Evolutionary conservation across 345 rosid species (phyloP).

Genomic region (Brassica cretica): DNA sequence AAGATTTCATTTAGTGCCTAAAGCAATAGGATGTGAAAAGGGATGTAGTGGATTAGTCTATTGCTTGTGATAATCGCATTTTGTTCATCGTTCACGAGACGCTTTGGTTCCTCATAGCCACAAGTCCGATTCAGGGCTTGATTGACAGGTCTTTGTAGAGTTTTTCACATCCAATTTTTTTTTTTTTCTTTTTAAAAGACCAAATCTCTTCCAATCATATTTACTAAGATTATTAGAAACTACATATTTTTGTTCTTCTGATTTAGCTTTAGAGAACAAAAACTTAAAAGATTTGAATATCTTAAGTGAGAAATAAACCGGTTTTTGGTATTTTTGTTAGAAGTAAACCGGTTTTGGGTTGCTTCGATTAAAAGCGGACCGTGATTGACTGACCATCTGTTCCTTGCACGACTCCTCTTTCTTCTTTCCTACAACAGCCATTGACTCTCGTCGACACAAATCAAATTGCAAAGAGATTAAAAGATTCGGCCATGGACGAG

Average conservation of each 20-base stretch:
- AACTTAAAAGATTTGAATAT: too few species aligned
- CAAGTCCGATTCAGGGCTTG: neutral
- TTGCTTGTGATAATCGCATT: neutral
- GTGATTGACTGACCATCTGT: neutral
- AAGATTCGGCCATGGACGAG: slow-evolving; percentile 30
- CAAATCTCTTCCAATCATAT: neutral
- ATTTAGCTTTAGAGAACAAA: neutral
- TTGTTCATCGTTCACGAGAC: neutral
- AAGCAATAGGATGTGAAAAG: neutral
- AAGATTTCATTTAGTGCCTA: neutral
- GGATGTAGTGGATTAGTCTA: neutral
- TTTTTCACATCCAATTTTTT: neutral
- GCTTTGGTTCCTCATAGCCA: neutral
- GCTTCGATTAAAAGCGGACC: slow-evolving; percentile 16
- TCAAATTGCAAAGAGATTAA: neutral
- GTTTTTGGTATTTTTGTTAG: neutral
- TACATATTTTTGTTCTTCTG: neutral
- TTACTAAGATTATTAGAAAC: neutral
- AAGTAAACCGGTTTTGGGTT: slow-evolving; percentile 11
- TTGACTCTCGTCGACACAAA: slow-evolving; percentile 14
- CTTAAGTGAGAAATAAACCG: neutral
- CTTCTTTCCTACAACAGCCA: neutral
- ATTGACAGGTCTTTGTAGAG: neutral
- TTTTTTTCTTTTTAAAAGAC: neutral
- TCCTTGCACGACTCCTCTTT: slow-evolving; percentile 38